A percentile compares a stretch with the other conserved stretches of the same genome.
Conservation (phyloP, 352 stramenopile genomes). For the Phytophthora palmivora region DNA sequence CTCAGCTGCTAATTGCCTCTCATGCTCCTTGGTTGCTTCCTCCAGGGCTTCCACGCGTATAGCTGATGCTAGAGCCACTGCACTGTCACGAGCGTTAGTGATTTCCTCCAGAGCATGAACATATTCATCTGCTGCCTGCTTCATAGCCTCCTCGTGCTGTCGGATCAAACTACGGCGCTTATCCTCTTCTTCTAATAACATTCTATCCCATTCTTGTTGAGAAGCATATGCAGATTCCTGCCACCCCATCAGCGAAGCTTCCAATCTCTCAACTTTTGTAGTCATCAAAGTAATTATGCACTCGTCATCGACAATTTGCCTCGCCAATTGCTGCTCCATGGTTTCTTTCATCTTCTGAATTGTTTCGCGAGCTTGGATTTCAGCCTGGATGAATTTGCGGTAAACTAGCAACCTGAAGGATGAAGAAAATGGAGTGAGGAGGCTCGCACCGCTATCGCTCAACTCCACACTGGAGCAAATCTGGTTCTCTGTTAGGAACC, state of each 20-base stretch:
- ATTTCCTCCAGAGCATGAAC: slow-evolving; percentile 19
- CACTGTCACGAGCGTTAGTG: slow-evolving; percentile 20
- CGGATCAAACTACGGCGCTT: slow-evolving; percentile 30
- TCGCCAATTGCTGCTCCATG: slow-evolving; percentile 30
- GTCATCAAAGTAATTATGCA: slow-evolving; percentile 15
- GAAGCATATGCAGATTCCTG: slow-evolving; percentile 27
- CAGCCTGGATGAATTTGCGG: slow-evolving; percentile 19
- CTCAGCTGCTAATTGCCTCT: slow-evolving; percentile 27
- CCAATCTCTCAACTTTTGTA: slow-evolving; percentile 26
- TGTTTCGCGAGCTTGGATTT: slow-evolving; percentile 16
- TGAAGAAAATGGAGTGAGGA: slow-evolving; percentile 23
- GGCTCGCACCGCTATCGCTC: not conserved
- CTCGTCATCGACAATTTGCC: slow-evolving; percentile 10
- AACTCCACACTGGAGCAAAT: slow-evolving; percentile 27
- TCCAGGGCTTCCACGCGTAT: slow-evolving; percentile 27
- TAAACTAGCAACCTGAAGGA: slow-evolving; percentile 32
- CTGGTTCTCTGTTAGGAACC: slow-evolving; percentile 29
- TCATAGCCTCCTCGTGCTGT: slow-evolving; percentile 18
- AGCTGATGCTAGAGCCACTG: slow-evolving; percentile 17
- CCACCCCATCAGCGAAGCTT: slow-evolving; percentile 36
- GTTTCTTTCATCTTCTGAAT: slow-evolving; percentile 14
- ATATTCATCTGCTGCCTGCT: slow-evolving; percentile 20
- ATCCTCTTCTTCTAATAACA: slow-evolving; percentile 32
- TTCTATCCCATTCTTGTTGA: slow-evolving; percentile 31
- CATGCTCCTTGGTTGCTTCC: slow-evolving; percentile 21